phyloP scores from a whole-genome alignment of 2,329 filamentous ascomycete species.

The Aspergillaceae sp. region DNA sequence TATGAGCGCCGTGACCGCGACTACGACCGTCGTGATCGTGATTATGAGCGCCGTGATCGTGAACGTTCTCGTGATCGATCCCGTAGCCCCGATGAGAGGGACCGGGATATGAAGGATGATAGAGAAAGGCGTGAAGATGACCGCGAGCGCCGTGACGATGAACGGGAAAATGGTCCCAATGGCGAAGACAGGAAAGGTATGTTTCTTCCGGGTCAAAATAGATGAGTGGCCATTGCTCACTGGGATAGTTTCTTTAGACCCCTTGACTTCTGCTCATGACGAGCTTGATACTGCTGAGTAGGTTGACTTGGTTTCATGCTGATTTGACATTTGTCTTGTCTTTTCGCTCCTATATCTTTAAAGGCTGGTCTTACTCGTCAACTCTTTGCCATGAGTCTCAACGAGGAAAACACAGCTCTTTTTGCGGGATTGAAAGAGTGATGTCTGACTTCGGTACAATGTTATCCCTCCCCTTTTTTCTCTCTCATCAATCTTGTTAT shows the following conservation, averaged over 20 bases:
- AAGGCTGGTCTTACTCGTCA: not conserved
- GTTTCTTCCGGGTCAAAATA: conserved; percentile 4
- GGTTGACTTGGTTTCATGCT: conserved; percentile 19
- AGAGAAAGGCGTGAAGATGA: conserved; percentile 48
- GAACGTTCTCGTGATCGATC: conserved; percentile 64
- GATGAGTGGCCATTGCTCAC: conserved; percentile 7
- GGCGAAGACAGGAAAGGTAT: conserved; percentile 86
- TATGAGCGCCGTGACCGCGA: conserved; percentile 63
- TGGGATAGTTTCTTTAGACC: conserved; percentile 53
- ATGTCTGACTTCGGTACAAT: conserved; percentile 2
- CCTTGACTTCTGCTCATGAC: conserved; percentile 75
- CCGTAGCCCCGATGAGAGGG: conserved; percentile 58
- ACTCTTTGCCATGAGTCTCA: not conserved
- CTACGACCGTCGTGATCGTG: conserved; percentile 52
- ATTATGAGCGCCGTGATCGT: conserved; percentile 46
- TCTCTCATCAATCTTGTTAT: not conserved
- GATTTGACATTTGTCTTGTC: conserved; percentile 26
- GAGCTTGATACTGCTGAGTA: conserved; percentile 92
- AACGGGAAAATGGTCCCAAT: conserved; percentile 68
- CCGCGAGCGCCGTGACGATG: conserved; percentile 60
- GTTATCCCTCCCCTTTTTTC: conserved; percentile 1
- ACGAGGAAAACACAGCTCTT: not conserved
- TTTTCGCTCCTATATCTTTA: not conserved
- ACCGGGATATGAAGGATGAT: conserved; percentile 40
- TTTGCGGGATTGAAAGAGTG: not conserved